Evolutionary conservation across 345 rosid genomes (phyloP).

Genomic region (Eucalyptus cloeziana): DNA sequence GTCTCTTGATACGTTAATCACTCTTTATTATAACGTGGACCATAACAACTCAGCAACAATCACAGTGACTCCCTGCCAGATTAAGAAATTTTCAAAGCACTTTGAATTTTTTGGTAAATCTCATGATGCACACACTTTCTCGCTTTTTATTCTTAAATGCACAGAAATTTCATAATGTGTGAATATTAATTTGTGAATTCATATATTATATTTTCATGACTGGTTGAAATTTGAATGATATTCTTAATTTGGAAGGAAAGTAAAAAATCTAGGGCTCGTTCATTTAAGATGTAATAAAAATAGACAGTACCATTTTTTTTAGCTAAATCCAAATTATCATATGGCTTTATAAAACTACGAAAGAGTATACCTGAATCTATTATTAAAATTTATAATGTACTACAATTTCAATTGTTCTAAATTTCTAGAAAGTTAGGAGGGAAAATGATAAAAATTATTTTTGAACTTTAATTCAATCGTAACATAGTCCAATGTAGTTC

Average conservation of each 20-base stretch:
- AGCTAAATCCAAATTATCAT: not conserved
- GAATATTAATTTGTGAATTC: not conserved
- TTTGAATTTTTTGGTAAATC: not conserved
- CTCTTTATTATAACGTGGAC: not conserved
- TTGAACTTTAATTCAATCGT: not conserved
- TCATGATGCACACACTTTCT: not conserved
- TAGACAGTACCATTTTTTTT: not conserved
- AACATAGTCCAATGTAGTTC: too few relatives aligned
- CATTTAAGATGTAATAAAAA: not conserved
- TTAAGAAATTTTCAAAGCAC: not conserved
- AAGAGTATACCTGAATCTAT: not conserved
- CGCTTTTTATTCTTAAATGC: not conserved
- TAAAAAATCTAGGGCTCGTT: not conserved
- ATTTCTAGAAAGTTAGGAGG: not conserved
- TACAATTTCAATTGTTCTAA: not conserved
- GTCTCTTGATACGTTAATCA: too few relatives aligned
- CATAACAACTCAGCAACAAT: not conserved
- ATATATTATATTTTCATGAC: not conserved
- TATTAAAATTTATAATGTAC: not conserved
- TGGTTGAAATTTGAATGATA: not conserved
- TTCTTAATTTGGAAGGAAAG: not conserved
- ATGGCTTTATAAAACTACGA: not conserved
- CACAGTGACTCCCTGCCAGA: fast-evolving
- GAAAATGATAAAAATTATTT: too few relatives aligned
- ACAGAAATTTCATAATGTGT: not conserved